Conservation (phyloP, 1,284 basidiomycete species). For the Ganoderma leucocontextum region DNA sequence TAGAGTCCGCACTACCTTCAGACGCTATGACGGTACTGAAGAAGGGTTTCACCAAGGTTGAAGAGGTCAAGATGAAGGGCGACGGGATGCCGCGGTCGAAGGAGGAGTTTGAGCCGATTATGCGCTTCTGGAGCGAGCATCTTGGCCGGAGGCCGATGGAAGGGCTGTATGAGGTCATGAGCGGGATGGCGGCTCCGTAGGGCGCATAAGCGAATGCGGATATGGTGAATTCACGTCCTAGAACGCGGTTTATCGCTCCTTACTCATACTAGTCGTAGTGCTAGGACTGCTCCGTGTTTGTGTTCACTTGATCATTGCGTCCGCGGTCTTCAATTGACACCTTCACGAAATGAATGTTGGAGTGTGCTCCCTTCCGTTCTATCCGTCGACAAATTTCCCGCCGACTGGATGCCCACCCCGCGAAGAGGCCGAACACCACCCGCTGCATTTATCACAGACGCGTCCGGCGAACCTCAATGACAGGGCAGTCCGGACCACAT, state of each 20-base stretch:
- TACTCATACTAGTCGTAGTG: neutral
- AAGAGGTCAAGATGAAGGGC: slow-evolving; percentile 54
- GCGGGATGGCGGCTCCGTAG: slow-evolving; percentile 35
- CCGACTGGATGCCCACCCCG: neutral
- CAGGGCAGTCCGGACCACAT: neutral
- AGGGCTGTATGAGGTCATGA: slow-evolving; percentile 82
- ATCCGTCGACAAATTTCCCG: neutral
- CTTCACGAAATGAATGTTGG: neutral
- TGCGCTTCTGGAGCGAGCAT: slow-evolving; percentile 86
- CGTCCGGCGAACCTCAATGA: neutral
- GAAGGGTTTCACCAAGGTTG: slow-evolving; percentile 64
- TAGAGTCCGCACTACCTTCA: slow-evolving; percentile 53
- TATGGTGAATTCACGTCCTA: neutral
- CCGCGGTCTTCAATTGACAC: neutral
- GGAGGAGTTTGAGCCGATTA: slow-evolving; percentile 84
- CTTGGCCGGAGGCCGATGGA: slow-evolving; percentile 67
- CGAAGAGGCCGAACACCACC: neutral
- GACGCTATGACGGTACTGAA: slow-evolving; percentile 57
- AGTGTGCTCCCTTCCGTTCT: neutral
- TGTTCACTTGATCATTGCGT: neutral
- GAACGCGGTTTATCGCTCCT: neutral
- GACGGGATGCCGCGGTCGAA: slow-evolving; percentile 80
- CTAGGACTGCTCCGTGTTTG: neutral
- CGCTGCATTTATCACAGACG: neutral
- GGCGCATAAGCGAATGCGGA: neutral